Conservation (phyloP, 2,329 filamentous ascomycete genomes). For the Aquanectria penicillioides region DNA sequence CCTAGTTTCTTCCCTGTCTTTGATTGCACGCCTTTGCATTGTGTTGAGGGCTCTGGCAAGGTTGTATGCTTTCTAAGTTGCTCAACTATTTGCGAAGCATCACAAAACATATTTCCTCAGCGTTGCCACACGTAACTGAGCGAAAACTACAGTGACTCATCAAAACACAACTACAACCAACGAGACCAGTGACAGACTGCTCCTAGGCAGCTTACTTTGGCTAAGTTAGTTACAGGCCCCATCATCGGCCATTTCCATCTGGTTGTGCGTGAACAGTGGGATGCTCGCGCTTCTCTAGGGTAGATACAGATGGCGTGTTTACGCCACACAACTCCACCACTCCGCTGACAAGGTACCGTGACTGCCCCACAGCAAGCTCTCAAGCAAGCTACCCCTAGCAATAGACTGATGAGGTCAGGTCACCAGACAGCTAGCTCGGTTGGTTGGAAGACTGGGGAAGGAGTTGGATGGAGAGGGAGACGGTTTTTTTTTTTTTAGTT, state of each 20-base stretch:
- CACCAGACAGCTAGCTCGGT: not conserved
- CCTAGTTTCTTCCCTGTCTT: too few species aligned
- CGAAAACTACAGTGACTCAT: too few species aligned
- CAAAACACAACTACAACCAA: too few species aligned
- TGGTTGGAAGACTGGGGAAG: not conserved
- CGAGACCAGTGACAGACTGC: not conserved
- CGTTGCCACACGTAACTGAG: too few species aligned
- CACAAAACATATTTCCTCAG: too few species aligned
- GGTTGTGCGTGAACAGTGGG: not conserved
- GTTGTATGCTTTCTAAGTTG: too few species aligned
- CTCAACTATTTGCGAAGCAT: too few species aligned
- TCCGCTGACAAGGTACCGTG: conserved; percentile 13
- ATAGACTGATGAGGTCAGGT: not conserved
- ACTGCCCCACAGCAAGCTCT: conserved; percentile 14
- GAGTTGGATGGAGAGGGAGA: not conserved
- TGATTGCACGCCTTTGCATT: too few species aligned
- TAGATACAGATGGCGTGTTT: conserved; percentile 12
- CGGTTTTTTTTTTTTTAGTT: not conserved
- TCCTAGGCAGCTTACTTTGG: too few species aligned
- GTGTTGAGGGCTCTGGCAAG: too few species aligned
- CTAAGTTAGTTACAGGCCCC: not conserved
- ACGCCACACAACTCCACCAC: conserved; percentile 7
- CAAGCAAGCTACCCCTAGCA: not conserved
- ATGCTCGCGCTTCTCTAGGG: conserved; percentile 7
- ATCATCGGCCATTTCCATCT: not conserved